A percentile compares a stretch with the other conserved stretches of the same genome.
phyloP scores from a whole-genome alignment of 1,284 basidiomycete species.

The Irpex sp. region DNA sequence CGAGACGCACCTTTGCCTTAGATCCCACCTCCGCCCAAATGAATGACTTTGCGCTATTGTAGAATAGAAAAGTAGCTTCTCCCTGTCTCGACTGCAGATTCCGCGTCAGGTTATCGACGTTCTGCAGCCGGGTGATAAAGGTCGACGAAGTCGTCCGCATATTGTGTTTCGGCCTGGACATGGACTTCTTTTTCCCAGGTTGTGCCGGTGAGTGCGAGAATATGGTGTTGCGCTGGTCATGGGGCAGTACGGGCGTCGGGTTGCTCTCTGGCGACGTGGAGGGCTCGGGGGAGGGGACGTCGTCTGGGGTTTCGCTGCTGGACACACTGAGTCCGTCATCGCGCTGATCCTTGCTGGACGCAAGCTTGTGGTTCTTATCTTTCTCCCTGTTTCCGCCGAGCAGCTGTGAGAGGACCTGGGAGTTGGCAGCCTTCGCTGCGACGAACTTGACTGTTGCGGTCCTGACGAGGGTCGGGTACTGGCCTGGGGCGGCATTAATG shows the following conservation, averaged over 20 bases:
- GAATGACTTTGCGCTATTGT: conserved; percentile 77
- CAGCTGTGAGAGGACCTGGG: conserved; percentile 62
- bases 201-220: conserved; percentile 38
- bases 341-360: conserved; percentile 26
- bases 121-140: conserved; percentile 85
- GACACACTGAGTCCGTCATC: conserved; percentile 73
- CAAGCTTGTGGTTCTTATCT: conserved; percentile 50
- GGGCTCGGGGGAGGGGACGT: conserved; percentile 38
- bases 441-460: conserved; percentile 63
- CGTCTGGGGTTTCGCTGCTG: conserved; percentile 72
- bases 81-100: conserved; percentile 74
- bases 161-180: conserved; percentile 79
- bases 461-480: conserved; percentile 62
- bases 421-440: conserved; percentile 45
- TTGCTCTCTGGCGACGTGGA: conserved; percentile 32
- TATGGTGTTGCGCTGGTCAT: conserved; percentile 35
- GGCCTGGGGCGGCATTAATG: conserved; percentile 40
- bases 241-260: conserved; percentile 33
- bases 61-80: conserved; percentile 82
- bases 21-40: conserved; percentile 80
- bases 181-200: conserved; percentile 58
- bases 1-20: conserved; percentile 67
- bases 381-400: conserved; percentile 60
- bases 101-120: conserved; percentile 73
- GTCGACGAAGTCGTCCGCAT: conserved; percentile 86